These are phyloP conservation scores for Tetrahymena elliotti DNA, from an alignment of 73 alveolate species.

Conservation along the genomic window DNA sequence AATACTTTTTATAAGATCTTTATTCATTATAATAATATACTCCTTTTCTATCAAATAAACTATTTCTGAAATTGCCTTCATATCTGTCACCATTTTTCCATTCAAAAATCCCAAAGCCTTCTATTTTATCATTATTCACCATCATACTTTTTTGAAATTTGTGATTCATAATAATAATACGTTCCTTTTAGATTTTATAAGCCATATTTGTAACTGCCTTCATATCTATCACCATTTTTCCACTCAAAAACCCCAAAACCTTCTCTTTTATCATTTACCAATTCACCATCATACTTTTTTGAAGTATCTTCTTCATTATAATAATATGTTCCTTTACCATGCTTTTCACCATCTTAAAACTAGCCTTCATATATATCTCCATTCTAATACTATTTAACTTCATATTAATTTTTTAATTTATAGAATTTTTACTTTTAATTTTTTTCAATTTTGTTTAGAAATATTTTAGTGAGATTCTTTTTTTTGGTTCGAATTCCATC, in stretches of 20 bases:
- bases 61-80: not conserved
- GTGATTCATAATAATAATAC: not conserved
- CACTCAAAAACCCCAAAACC: not conserved
- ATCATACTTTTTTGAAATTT: not conserved
- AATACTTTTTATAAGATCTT: not conserved
- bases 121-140: not conserved
- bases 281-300: not conserved
- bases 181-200: not conserved
- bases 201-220: not conserved
- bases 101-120: not conserved
- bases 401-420: not conserved
- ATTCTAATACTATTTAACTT: not conserved
- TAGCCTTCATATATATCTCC: not conserved
- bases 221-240: not conserved
- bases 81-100: not conserved
- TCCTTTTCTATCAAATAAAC: not conserved
- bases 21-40: not conserved
- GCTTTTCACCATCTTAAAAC: not conserved
- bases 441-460: not conserved
- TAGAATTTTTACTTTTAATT: not conserved
- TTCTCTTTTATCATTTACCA: not conserved
- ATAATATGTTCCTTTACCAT: not conserved
- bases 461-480: not conserved
- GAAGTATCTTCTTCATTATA: not conserved
- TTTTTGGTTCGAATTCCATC: not conserved